Evolutionary conservation across 2,329 filamentous ascomycete genomes (phyloP), one percentile per base, ranked within the genome.

Genomic region (Aspergillus eucalypticola): DNA sequence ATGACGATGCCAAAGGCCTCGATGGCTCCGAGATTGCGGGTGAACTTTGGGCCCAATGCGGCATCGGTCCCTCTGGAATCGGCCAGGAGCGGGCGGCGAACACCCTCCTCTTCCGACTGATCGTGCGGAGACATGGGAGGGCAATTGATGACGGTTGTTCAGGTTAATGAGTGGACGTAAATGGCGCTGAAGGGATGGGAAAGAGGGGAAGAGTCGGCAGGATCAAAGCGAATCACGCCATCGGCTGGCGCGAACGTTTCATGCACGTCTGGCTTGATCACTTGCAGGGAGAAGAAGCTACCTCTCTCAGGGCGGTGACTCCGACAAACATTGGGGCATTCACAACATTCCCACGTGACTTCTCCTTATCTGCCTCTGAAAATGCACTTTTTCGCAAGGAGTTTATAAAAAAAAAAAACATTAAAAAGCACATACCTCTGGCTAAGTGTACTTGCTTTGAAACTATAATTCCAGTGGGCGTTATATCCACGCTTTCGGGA

Each of bases 1-100:
- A 66, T 66, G 38, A 66, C 57, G 39, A 66, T 64, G 48, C 62
- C 58, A 35, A 66, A 66, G 5, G 64, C 64, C 48, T 66, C 64
- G 29, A 62, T 44, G 15, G 64, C 54, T 7, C 64, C 64, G 1
- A 66, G 62, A 8, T 64, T 63, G 3, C 62, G 62, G 27, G 54
- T 62, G 55, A 66, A 66, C 13, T 53, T 51, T 6, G 46, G 17
- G 19, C 32, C 53, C 29, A 21, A 41, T 5, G 39, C 25, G 35
- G 27, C 19, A 10, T 55, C 53, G 19, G 17, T 17, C 23, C 13
- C 17, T 27, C n/a, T n/a, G 39, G 46, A 29, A 2, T 55, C 32
- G 3, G 53, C 29, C 39, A 55, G 39, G 17, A 55, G 15, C 5
- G 53, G 53, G 25, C 42, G 53, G 15, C 4, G 6, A 23, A 23